phyloP scores from a whole-genome alignment of 805 yeast species.

The Dipodascus geniculatus region DNA sequence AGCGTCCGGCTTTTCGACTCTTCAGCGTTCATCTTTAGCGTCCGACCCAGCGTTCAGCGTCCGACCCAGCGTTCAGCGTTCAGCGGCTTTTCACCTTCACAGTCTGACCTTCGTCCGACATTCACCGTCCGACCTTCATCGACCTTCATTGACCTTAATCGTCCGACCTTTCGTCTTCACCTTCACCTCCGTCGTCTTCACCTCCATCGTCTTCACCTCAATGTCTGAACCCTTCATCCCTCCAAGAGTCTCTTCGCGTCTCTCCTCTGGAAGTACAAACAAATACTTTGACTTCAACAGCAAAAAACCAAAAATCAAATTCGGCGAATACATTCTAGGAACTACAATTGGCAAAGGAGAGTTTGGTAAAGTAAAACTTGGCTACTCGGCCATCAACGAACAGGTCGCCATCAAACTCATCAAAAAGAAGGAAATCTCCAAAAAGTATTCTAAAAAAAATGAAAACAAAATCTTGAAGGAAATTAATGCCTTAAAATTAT shows the following conservation, averaged over 20 bases:
- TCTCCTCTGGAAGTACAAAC: slow-evolving; percentile 14
- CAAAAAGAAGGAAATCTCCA: slow-evolving; percentile 75
- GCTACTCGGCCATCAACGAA: slow-evolving; percentile 65
- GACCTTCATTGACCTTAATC: too few relatives aligned
- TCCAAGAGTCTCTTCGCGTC: slow-evolving; percentile 20
- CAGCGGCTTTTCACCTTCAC: too few relatives aligned
- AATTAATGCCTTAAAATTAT: slow-evolving; percentile 67
- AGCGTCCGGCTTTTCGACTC: background rate
- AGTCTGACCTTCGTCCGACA: too few relatives aligned
- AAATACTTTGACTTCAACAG: slow-evolving; percentile 17
- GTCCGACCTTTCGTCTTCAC: too few relatives aligned
- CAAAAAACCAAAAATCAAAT: slow-evolving; percentile 35
- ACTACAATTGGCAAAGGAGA: slow-evolving; percentile 96
- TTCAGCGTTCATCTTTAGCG: background rate
- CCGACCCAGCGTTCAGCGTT: too few relatives aligned
- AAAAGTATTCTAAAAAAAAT: slow-evolving; percentile 64
- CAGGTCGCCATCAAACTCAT: slow-evolving; percentile 85
- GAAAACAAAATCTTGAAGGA: slow-evolving; percentile 88
- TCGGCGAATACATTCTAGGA: slow-evolving; percentile 85
- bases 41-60: background rate
- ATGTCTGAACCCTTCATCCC: slow-evolving; percentile 9
- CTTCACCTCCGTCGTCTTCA: too few relatives aligned
- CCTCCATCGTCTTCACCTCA: background rate
- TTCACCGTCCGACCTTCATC: too few relatives aligned
- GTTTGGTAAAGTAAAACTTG: slow-evolving; percentile 93